phyloP scores from a whole-genome alignment of 2,329 filamentous ascomycete genomes.

The Claviceps capensis region DNA sequence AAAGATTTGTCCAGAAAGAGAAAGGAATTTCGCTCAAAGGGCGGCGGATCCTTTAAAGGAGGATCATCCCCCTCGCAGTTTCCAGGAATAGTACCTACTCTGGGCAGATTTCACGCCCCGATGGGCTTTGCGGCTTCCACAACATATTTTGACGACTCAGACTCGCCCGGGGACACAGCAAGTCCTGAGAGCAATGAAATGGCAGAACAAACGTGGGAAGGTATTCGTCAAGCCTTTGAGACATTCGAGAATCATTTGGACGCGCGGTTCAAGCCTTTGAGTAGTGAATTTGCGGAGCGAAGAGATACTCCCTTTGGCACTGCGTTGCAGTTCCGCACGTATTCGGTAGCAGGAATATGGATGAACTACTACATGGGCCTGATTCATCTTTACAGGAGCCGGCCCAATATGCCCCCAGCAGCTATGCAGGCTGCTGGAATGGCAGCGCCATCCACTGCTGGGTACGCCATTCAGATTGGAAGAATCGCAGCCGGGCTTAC shows the following conservation, averaged over 20 bases:
- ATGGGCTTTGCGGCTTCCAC: conserved; percentile 40
- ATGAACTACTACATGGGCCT: conserved; percentile 74
- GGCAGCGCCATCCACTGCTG: conserved; percentile 56
- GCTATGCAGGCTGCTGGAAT: conserved; percentile 77
- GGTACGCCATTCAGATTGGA: conserved; percentile 61
- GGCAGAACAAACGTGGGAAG: conserved; percentile 68
- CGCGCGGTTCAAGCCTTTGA: conserved; percentile 62
- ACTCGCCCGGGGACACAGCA: conserved; percentile 37
- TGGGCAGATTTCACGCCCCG: conserved; percentile 35
- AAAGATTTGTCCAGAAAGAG: conserved; percentile 70
- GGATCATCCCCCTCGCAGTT: conserved; percentile 30
- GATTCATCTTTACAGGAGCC: conserved; percentile 68
- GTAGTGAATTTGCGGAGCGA: conserved; percentile 48
- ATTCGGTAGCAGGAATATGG: conserved; percentile 80
- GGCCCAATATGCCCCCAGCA: conserved; percentile 83
- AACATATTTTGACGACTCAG: conserved; percentile 28
- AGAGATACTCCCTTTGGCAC: conserved; percentile 65
- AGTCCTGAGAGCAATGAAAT: conserved; percentile 50
- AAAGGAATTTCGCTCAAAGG: conserved; percentile 32
- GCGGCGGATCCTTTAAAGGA: conserved; percentile 14
- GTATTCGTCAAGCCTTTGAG: conserved; percentile 58
- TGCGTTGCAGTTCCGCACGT: conserved; percentile 69
- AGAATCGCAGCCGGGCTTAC: conserved; percentile 63
- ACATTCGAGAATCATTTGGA: conserved; percentile 53
- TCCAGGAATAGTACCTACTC: conserved; percentile 40